Conservation (phyloP, 176 grass and related monocot genomes). For the Aegilops speltoides region DNA sequence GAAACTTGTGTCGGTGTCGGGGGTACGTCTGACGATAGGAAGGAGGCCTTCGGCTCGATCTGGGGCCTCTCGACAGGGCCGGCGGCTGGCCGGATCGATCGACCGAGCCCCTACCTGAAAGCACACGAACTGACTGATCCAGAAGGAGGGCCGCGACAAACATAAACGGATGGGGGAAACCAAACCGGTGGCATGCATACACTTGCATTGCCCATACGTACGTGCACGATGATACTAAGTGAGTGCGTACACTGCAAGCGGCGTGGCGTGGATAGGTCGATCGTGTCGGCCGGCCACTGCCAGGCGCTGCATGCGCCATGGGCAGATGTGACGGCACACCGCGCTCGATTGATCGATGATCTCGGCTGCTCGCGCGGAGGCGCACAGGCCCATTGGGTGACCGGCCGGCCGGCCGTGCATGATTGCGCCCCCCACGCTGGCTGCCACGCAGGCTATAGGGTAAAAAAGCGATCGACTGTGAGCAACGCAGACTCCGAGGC, state of each 20-base stretch:
- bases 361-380: not conserved
- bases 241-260: not conserved
- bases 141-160: not conserved
- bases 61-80: not conserved
- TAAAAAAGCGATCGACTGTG: not conserved
- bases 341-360: not conserved
- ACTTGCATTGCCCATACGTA: not conserved
- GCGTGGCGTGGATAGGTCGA: not conserved
- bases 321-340: not conserved
- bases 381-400: not conserved
- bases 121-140: not conserved
- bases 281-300: not conserved
- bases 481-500: not conserved
- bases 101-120: not conserved
- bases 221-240: not conserved
- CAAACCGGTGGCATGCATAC: not conserved
- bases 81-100: not conserved
- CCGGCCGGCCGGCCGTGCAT: not conserved
- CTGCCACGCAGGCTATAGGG: not conserved
- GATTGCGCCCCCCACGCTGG: not conserved
- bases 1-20: not conserved
- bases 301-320: not conserved
- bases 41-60: not conserved
- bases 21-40: not conserved
- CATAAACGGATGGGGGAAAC: not conserved